These are phyloP conservation scores for Chlamydomonas schloesseri DNA, from an alignment of 139 green algal genomes.

Conservation along the genomic window DNA sequence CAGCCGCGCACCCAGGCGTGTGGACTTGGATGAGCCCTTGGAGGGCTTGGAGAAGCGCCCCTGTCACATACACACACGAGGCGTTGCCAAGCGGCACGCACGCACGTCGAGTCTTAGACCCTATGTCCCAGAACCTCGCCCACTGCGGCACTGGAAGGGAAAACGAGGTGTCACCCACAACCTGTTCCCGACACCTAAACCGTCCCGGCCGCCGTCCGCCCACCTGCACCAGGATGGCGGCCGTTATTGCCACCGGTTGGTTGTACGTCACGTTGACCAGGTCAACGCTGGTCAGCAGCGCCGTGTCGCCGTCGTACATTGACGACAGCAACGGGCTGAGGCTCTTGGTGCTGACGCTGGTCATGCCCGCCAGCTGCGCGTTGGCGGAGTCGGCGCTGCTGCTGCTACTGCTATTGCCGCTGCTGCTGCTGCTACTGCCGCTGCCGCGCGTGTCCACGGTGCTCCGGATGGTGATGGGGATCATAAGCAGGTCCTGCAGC, in stretches of 20 bases:
- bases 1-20: no score
- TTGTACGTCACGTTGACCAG: neutral
- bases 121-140: no score
- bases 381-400: neutral
- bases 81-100: no score
- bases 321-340: neutral
- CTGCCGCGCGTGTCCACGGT: no score
- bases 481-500: conserved; percentile 17
- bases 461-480: conserved; percentile 5
- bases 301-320: conserved; percentile 23
- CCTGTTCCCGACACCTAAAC: no score
- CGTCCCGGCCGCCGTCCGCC: neutral
- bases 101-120: no score
- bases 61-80: no score
- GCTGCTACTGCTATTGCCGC: neutral
- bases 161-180: no score
- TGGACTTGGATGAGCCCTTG: neutral
- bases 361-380: neutral
- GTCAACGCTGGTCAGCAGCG: neutral
- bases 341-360: no score
- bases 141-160: no score
- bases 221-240: conserved; percentile 20
- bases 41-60: no score
- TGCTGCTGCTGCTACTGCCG: neutral
- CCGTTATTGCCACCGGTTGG: conserved; percentile 4